Base-by-base conservation (phyloP, 768 basidiomycete species). In the Hericium coralloides region DNA sequence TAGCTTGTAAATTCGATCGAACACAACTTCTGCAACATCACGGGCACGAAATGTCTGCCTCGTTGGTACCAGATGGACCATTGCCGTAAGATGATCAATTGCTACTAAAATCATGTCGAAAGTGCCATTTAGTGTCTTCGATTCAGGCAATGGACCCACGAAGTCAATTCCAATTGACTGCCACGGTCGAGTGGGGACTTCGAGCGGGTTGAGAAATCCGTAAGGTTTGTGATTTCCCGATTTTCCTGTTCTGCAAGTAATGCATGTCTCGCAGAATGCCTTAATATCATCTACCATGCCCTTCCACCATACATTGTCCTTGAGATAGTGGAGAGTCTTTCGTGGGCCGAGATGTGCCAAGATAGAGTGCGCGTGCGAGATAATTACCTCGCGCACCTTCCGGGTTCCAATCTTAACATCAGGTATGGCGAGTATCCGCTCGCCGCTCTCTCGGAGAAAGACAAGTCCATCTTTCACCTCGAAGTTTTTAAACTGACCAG, bases 301-400 rank as follows among this genome's bases (percentile, higher is more conserved):
- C n/a, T 69, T 69, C 76, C 76, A 76, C 74, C 75, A 76, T 0
- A 74, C 68, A 7, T 72, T 57, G 22, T 73, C 66, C 4, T 65
- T 45, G 0, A 76, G 61, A 36, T 70, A 72, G 1, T 56, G 38
- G 0, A 75, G 15, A 0, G 74, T 77, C 55, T 76, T 77, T 1
- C 10, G 26, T 0, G 60, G 25, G 1, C 76, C 73, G 0, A 77
- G 55, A 50, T 77, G 76, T 0, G 74, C 75, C 1, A 77, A 52
- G 0, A 77, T 7, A 0, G 70, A 73, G 38, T 77, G 76, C 0
- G 72, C 73, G 31, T 75, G 71, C 0, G 58, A 58, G 0, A 77
- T 74, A 0, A 76, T n/a, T 0, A 69, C 60, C 53, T 75, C 74
- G 0, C 67, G 38, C 1, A 66, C 48, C 0, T 53, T 63, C 7